Percentiles rank a stretch among this genome's conserved stretches.
phyloP scores from a whole-genome alignment of 2,329 filamentous ascomycete genomes.

The Lachnellula occidentalis region DNA sequence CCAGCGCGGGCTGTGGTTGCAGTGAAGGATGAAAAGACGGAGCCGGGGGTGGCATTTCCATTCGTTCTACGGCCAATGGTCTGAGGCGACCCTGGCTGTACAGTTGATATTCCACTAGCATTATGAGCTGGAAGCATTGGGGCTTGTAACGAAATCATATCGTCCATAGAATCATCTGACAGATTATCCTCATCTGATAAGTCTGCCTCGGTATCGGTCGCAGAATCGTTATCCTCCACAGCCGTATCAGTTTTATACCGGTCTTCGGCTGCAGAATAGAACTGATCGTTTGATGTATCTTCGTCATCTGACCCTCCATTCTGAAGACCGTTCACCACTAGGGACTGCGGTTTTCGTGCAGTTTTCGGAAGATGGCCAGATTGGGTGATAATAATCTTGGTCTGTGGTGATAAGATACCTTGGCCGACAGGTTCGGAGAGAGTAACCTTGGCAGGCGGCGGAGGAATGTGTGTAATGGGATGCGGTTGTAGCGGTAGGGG shows the following conservation, averaged over 20 bases:
- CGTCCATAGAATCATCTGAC: conserved; percentile 87
- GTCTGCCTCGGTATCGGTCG: conserved; percentile 58
- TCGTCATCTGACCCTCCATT: conserved; percentile 63
- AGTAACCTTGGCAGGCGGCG: conserved; percentile 79
- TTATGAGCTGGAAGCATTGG: conserved; percentile 73
- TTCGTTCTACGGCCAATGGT: conserved; percentile 61
- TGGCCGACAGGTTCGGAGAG: conserved; percentile 95
- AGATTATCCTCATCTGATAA: conserved; percentile 60
- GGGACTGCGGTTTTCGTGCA: conserved; percentile 40
- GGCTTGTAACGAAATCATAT: conserved; percentile 83
- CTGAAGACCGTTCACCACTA: conserved; percentile 46
- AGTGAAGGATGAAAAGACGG: conserved; percentile 84
- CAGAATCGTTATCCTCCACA: conserved; percentile 50
- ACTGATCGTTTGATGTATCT: conserved; percentile 83
- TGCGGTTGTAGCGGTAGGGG: conserved; percentile 74
- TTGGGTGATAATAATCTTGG: conserved; percentile 75
- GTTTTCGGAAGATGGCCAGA: conserved; percentile 52
- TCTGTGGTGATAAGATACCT: conserved; percentile 69
- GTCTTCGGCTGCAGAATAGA: conserved; percentile 88
- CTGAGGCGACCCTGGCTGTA: conserved; percentile 76
- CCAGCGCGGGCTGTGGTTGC: conserved; percentile 74
- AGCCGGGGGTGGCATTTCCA: conserved; percentile 76
- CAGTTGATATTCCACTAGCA: conserved; percentile 72
- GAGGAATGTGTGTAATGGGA: conserved; percentile 77
- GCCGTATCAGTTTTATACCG: conserved; percentile 52